phyloP scores from a whole-genome alignment of 805 yeast species.

The Candida golubevii region DNA sequence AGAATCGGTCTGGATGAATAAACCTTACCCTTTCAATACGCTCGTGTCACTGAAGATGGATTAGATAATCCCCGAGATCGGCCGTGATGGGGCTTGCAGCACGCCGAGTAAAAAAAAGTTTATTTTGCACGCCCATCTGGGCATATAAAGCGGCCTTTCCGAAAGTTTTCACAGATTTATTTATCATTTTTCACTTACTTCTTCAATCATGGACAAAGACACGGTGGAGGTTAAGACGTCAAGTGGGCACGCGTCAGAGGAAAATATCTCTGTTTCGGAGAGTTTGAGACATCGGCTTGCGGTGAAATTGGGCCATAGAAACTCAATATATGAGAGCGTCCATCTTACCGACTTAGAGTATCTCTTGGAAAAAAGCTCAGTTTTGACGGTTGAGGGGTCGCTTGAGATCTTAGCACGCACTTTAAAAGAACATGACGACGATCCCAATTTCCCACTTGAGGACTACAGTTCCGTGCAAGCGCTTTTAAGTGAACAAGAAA shows the following conservation, averaged over 20 bases:
- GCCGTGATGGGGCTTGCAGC: too few species aligned
- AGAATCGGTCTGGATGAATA: too few species aligned
- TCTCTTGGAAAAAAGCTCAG: not conserved
- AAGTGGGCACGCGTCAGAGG: not conserved
- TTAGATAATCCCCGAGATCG: too few species aligned
- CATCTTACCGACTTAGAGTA: slow-evolving; percentile 7
- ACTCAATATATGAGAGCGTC: slow-evolving; percentile 1
- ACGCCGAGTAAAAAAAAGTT: too few species aligned
- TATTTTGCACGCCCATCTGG: too few species aligned
- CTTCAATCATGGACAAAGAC: too few species aligned
- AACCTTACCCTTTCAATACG: too few species aligned
- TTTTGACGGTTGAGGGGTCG: not conserved
- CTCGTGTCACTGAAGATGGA: too few species aligned
- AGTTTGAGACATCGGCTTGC: slow-evolving; percentile 6
- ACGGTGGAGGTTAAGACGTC: too few species aligned
- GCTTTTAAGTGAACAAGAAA: not conserved
- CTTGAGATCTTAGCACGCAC: not conserved
- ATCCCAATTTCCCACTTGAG: slow-evolving; percentile 1
- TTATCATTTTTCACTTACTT: too few species aligned
- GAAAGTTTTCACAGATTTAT: too few species aligned
- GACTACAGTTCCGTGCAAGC: not conserved
- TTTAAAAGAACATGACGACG: slow-evolving; percentile 1
- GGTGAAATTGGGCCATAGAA: slow-evolving; percentile 8
- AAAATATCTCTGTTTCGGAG: not conserved
- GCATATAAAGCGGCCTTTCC: too few species aligned